These are phyloP conservation scores for Cordyceps javanica DNA, from an alignment of 2,329 filamentous ascomycete species.

Conservation along the genomic window DNA sequence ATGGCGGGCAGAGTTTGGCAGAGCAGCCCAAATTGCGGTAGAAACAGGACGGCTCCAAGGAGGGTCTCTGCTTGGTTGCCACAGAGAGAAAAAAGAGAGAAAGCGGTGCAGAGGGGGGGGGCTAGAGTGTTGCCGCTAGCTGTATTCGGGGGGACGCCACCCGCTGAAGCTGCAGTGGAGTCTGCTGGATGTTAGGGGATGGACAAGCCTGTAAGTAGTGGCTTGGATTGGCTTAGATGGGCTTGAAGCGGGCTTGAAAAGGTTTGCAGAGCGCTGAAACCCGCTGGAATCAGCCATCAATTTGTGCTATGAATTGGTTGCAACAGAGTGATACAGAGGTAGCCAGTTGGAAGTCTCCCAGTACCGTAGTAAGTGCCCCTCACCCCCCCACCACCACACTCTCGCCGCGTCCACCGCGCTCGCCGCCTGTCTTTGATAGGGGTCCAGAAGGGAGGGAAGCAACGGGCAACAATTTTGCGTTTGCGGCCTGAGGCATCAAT, in stretches of 20 bases:
- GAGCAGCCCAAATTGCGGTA: constrained; percentile 9
- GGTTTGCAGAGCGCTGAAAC: too few species aligned
- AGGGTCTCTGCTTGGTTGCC: constrained; percentile 12
- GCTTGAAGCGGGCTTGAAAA: too few species aligned
- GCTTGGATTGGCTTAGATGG: too few species aligned
- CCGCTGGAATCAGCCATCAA: too few species aligned
- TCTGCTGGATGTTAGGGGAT: background rate
- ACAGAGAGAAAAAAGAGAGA: constrained; percentile 12
- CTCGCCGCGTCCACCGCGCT: too few species aligned
- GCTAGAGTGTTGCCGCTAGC: constrained; percentile 1
- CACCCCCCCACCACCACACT: too few species aligned
- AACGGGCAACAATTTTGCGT: background rate
- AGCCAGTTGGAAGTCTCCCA: too few species aligned
- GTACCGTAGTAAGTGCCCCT: too few species aligned
- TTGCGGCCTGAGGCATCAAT: constrained; percentile 5
- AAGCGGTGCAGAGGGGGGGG: constrained; percentile 1
- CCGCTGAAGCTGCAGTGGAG: background rate
- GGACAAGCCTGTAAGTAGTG: background rate
- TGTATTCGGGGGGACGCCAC: background rate
- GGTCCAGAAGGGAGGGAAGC: background rate
- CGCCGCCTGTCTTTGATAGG: too few species aligned
- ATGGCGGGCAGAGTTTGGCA: constrained; percentile 11
- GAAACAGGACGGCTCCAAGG: constrained; percentile 5
- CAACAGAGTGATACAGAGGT: too few species aligned
- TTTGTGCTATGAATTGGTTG: too few species aligned